Evolutionary conservation across 1,284 basidiomycete genomes (phyloP).

Genomic region (Sporisorium exsertum): DNA sequence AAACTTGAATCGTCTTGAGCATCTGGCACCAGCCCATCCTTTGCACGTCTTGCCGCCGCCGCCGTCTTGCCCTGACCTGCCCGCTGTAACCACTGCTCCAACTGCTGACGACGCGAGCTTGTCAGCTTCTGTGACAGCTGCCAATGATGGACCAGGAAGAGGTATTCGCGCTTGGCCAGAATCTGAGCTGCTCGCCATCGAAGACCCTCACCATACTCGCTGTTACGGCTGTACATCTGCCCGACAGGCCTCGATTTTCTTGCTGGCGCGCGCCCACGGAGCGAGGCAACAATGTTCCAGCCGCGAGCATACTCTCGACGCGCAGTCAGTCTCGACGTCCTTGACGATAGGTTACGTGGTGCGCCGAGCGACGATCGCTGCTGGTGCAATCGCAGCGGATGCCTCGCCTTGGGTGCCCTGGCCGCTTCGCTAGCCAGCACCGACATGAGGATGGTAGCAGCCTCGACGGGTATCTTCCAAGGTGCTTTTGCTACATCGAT

Average conservation of each 20-base stretch:
- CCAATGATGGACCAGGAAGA: slow-evolving; percentile 36
- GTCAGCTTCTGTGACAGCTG: slow-evolving; percentile 11
- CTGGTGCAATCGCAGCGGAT: background rate
- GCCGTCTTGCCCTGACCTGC: background rate
- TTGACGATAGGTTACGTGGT: background rate
- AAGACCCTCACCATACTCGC: slow-evolving; percentile 28
- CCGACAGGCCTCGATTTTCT: background rate
- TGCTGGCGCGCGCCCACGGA: slow-evolving; percentile 10
- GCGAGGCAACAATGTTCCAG: slow-evolving; percentile 36
- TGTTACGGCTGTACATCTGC: background rate
- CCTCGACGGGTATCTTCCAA: slow-evolving; percentile 42
- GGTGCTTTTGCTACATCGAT: slow-evolving; percentile 25
- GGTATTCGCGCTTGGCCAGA: slow-evolving; percentile 32
- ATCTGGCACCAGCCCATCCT: background rate
- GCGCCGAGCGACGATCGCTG: background rate
- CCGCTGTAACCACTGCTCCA: slow-evolving; percentile 16
- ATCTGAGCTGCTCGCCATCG: slow-evolving; percentile 33
- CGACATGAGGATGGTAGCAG: slow-evolving; percentile 55
- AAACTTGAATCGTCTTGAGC: background rate
- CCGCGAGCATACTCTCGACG: slow-evolving; percentile 26
- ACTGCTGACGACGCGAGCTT: slow-evolving; percentile 18
- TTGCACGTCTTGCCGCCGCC: background rate
- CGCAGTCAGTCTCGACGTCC: background rate
- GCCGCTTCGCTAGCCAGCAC: slow-evolving; percentile 41
- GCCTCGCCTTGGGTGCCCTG: slow-evolving; percentile 14